Percentiles rank a stretch among this genome's conserved stretches.
Evolutionary conservation across 768 basidiomycete species (phyloP).

Genomic region (Ephemerocybe angulata): DNA sequence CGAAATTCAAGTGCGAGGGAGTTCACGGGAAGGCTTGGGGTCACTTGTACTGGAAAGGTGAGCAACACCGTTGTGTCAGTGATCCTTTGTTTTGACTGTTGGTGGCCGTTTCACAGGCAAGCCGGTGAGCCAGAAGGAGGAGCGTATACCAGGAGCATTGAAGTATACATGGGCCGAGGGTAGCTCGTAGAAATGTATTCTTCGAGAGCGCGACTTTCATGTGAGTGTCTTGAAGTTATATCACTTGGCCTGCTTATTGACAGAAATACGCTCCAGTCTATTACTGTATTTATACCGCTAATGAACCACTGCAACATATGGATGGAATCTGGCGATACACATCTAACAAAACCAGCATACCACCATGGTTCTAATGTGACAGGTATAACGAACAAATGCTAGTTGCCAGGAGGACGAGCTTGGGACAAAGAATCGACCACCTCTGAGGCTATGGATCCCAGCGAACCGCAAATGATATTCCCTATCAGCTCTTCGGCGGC

Average conservation of each 20-base stretch:
- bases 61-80: conserved; percentile 18
- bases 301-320: not conserved
- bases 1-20: conserved; percentile 69
- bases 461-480: too few relatives aligned
- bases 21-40: conserved; percentile 85
- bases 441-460: too few relatives aligned
- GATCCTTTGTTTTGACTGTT: conserved; percentile 1
- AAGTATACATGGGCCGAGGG: conserved; percentile 75
- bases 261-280: not conserved
- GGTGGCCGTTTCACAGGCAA: conserved; percentile 41
- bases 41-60: conserved; percentile 73
- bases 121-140: conserved; percentile 53
- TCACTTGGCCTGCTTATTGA: not conserved
- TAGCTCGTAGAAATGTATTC: conserved; percentile 32
- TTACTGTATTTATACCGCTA: not conserved
- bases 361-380: too few relatives aligned
- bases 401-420: too few relatives aligned
- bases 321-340: too few relatives aligned
- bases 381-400: too few relatives aligned
- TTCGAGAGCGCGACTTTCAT: not conserved
- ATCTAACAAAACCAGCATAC: too few relatives aligned
- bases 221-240: not conserved
- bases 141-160: conserved; percentile 64
- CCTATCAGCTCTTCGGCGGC: too few relatives aligned
- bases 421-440: too few relatives aligned